Evolutionary conservation across 495 filamentous ascomycete genomes (phyloP).

Genomic region (Elasticomyces elasticus): DNA sequence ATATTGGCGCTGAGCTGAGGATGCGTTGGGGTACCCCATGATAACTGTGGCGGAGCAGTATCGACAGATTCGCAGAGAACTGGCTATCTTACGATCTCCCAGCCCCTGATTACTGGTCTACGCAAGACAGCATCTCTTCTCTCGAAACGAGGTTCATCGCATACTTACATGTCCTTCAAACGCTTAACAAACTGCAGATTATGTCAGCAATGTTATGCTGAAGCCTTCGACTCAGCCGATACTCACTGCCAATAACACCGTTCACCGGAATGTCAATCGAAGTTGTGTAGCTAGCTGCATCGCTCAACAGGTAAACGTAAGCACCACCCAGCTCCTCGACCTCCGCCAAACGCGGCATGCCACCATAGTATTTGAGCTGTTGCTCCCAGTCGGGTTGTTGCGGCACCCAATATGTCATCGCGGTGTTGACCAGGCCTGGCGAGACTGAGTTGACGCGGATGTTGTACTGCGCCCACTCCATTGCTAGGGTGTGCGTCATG

Average conservation of each 20-base stretch:
- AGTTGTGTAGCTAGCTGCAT: slow-evolving; percentile 20
- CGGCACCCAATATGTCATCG: slow-evolving; percentile 19
- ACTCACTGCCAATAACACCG: slow-evolving; percentile 20
- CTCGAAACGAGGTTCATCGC: background rate
- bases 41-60: too few relatives aligned
- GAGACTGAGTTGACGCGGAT: slow-evolving; percentile 19
- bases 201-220: background rate
- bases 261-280: slow-evolving; percentile 23
- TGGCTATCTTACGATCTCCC: too few relatives aligned
- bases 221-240: background rate
- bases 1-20: background rate
- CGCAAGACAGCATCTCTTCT: background rate
- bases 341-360: slow-evolving; percentile 17
- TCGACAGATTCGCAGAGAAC: too few relatives aligned
- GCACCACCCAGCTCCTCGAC: slow-evolving; percentile 19
- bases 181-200: background rate
- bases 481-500: slow-evolving; percentile 17
- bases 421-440: slow-evolving; percentile 18
- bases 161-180: background rate
- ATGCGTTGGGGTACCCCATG: background rate
- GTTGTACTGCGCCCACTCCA: slow-evolving; percentile 21
- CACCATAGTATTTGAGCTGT: slow-evolving; percentile 23
- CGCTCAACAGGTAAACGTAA: slow-evolving; percentile 20
- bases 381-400: slow-evolving; percentile 23
- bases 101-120: too few relatives aligned